These are phyloP conservation scores for Acrocalymma vagum DNA, from an alignment of 2,329 filamentous ascomycete genomes.

Conservation along the genomic window DNA sequence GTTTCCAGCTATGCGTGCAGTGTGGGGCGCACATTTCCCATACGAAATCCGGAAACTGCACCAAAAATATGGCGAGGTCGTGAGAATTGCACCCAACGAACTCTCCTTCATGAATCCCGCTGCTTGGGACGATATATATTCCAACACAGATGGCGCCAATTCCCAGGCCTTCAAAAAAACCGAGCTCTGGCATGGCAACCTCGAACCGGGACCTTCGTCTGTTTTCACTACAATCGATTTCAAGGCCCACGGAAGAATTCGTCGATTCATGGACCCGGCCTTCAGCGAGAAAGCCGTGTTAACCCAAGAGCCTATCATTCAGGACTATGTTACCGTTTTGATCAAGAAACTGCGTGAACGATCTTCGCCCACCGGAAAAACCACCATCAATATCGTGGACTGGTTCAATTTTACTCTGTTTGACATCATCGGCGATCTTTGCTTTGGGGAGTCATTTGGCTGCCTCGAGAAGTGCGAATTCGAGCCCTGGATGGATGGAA, in stretches of 20 bases:
- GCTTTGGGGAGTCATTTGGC: slow-evolving; percentile 33
- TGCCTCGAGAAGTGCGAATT: slow-evolving; percentile 27
- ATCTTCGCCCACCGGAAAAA: background rate
- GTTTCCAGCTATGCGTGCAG: slow-evolving; percentile 17
- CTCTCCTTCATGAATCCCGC: slow-evolving; percentile 18
- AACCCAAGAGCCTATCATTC: slow-evolving; percentile 15
- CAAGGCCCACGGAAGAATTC: slow-evolving; percentile 11
- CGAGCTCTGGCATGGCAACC: slow-evolving; percentile 17
- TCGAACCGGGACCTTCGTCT: slow-evolving; percentile 10
- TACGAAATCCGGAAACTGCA: slow-evolving; percentile 15
- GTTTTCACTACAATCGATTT: slow-evolving; percentile 13
- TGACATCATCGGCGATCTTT: slow-evolving; percentile 32
- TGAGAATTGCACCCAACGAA: slow-evolving; percentile 12
- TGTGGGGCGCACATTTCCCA: slow-evolving; percentile 13
- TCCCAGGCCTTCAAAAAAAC: slow-evolving; percentile 16
- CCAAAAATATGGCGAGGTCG: slow-evolving; percentile 18
- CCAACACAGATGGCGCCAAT: slow-evolving; percentile 22
- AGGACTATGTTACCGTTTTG: slow-evolving; percentile 5
- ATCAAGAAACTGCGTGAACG: slow-evolving; percentile 11
- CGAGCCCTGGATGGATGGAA: slow-evolving; percentile 19
- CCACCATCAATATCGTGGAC: slow-evolving; percentile 14
- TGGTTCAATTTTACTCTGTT: slow-evolving; percentile 19
- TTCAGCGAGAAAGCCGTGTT: slow-evolving; percentile 12
- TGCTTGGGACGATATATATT: slow-evolving; percentile 22
- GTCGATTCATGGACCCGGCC: slow-evolving; percentile 13